phyloP scores from a whole-genome alignment of 2,329 filamentous ascomycete species.

The Pseudopithomyces chartarum region DNA sequence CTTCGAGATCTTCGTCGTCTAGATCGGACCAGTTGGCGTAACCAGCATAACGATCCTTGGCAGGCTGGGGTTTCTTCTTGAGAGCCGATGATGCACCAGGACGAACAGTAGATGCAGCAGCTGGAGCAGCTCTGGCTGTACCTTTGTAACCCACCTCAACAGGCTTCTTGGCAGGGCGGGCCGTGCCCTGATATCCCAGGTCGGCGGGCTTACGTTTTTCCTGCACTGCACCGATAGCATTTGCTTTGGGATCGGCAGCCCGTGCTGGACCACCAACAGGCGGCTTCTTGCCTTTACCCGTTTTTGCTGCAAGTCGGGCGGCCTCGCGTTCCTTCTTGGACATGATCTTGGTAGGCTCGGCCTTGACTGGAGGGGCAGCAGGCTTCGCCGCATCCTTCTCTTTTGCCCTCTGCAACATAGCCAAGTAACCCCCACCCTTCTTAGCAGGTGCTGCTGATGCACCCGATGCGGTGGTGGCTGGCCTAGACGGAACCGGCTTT shows the following conservation, averaged over 20 bases:
- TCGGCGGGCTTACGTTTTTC: conserved; percentile 46
- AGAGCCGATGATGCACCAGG: conserved; percentile 25
- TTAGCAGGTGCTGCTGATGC: conserved; percentile 59
- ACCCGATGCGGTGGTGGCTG: conserved; percentile 24
- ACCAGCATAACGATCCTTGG: conserved; percentile 41
- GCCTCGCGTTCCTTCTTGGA: conserved; percentile 60
- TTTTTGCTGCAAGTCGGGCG: conserved; percentile 47
- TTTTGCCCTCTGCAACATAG: conserved; percentile 74
- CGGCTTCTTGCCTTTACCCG: conserved; percentile 40
- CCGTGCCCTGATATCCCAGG: conserved; percentile 55
- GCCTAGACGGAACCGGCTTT: conserved; percentile 20
- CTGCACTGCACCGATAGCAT: conserved; percentile 28
- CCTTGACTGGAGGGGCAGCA: conserved; percentile 71
- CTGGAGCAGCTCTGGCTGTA: conserved; percentile 36
- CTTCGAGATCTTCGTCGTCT: conserved; percentile 43
- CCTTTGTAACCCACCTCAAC: conserved; percentile 45
- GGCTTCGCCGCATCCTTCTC: conserved; percentile 56
- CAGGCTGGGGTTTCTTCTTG: conserved; percentile 35
- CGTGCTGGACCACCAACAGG: conserved; percentile 18
- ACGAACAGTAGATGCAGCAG: conserved; percentile 28
- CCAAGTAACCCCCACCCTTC: conserved; percentile 72
- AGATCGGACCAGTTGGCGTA: conserved; percentile 46
- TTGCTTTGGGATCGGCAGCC: conserved; percentile 26
- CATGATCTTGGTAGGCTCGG: conserved; percentile 72
- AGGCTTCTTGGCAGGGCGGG: conserved; percentile 46